Evolutionary conservation across 805 yeast genomes (phyloP).

Genomic region (Barnettozyma vustinii): DNA sequence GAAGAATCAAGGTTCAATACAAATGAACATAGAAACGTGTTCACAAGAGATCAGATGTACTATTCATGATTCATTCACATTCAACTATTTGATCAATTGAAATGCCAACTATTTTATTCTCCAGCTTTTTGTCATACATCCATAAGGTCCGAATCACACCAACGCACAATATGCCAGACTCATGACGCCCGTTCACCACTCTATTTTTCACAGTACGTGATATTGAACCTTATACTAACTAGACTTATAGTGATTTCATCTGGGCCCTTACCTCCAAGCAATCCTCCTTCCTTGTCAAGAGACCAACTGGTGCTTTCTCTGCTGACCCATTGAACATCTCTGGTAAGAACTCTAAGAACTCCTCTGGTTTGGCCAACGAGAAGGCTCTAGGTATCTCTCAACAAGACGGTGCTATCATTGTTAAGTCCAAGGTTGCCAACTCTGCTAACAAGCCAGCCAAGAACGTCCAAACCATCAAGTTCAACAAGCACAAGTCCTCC

Average conservation of each 20-base stretch:
- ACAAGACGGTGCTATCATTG: conserved; percentile 34
- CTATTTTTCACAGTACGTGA: not conserved
- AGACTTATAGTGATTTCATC: conserved; percentile 36
- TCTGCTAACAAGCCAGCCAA: conserved; percentile 43
- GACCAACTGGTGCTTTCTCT: conserved; percentile 38
- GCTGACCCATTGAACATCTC: conserved; percentile 46
- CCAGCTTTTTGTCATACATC: no score
- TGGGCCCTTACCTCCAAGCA: conserved; percentile 46
- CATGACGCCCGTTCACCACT: not conserved
- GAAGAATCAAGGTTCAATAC: not conserved
- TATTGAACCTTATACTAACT: conserved; percentile 15
- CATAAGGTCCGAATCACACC: no score
- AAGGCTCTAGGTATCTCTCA: conserved; percentile 43
- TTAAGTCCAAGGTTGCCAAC: conserved; percentile 39
- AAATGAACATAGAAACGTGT: not conserved
- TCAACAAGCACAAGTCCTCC: conserved; percentile 38
- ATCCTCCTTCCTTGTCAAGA: conserved; percentile 43
- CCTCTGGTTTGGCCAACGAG: conserved; percentile 44
- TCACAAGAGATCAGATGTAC: no score
- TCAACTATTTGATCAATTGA: no score
- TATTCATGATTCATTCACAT: no score
- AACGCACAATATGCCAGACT: no score
- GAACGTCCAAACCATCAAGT: conserved; percentile 31
- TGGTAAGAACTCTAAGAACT: conserved; percentile 40
- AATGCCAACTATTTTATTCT: no score